Evolutionary conservation across 177 flowering plant species (phyloP).

Genomic region (Vitis hybrid): DNA sequence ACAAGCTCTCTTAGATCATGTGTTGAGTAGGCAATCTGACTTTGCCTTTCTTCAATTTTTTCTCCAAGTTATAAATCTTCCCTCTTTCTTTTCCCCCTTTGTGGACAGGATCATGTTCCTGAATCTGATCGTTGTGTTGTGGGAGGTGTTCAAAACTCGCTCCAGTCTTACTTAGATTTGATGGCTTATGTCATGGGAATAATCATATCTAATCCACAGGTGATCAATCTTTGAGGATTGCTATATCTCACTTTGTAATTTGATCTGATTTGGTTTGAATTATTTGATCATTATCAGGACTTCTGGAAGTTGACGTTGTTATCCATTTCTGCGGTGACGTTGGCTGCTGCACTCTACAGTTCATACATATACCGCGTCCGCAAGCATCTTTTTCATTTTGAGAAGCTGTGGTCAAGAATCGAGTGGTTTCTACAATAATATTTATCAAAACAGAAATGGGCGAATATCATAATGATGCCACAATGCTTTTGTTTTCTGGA

Average conservation of each 20-base stretch:
- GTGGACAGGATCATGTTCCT: constrained; percentile 65
- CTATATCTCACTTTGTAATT: too few species aligned
- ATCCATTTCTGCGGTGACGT: constrained; percentile 50
- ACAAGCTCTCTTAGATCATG: too few species aligned
- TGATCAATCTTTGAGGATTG: constrained; percentile 11
- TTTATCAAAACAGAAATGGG: too few species aligned
- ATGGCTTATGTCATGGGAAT: constrained; percentile 76
- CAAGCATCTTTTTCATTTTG: constrained; percentile 31
- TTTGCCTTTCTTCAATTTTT: too few species aligned
- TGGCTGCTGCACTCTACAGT: constrained; percentile 70
- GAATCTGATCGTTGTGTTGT: constrained; percentile 87
- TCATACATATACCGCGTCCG: constrained; percentile 52
- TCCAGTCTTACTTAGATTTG: constrained; percentile 73
- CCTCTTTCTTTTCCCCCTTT: background rate
- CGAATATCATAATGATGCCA: too few species aligned
- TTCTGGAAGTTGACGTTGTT: constrained; percentile 72
- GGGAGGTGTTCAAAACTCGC: constrained; percentile 90
- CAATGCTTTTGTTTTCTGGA: too few species aligned
- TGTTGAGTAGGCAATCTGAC: too few species aligned
- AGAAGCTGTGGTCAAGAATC: too few species aligned
- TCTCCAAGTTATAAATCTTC: background rate
- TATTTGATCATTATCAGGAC: constrained; percentile 43
- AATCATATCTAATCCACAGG: constrained; percentile 79
- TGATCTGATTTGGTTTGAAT: too few species aligned
- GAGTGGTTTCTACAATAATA: too few species aligned